Percentiles rank a stretch among this genome's conserved stretches.
These are phyloP conservation scores for Penicillium nordicum DNA, from an alignment of 2,329 filamentous ascomycete species.

Conservation along the genomic window DNA sequence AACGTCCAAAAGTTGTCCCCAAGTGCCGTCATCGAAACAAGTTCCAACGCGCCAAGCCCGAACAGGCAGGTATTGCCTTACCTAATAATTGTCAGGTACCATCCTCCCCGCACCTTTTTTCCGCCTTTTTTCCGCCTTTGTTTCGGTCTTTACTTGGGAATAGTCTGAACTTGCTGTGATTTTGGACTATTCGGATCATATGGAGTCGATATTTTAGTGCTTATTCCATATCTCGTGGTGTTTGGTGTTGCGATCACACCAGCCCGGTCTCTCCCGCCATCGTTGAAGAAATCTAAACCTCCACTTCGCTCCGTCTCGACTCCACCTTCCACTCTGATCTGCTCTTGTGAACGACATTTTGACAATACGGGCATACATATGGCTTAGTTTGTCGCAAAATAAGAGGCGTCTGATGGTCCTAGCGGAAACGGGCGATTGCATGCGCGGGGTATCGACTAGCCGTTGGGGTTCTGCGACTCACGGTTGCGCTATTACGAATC, in stretches of 20 bases:
- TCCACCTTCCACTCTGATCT: constrained; percentile 6
- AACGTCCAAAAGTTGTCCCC: background rate
- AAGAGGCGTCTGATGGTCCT: background rate
- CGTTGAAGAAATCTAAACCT: constrained; percentile 1
- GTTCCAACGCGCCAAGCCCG: constrained; percentile 4
- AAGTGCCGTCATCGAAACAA: constrained; percentile 11
- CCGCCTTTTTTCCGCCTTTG: background rate
- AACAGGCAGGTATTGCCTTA: constrained; percentile 10
- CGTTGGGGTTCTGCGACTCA: background rate
- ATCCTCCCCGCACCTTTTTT: constrained; percentile 6
- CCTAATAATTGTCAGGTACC: constrained; percentile 6
- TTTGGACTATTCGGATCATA: background rate
- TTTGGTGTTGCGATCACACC: constrained; percentile 1
- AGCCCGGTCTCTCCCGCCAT: constrained; percentile 1
- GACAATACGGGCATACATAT: background rate
- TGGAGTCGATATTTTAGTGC: background rate
- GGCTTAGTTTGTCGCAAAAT: background rate
- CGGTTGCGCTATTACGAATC: constrained; percentile 12
- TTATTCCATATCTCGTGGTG: background rate
- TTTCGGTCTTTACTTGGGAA: background rate
- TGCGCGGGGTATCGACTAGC: constrained; percentile 2
- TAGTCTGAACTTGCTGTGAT: background rate
- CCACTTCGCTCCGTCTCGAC: constrained; percentile 9
- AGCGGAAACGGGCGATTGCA: constrained; percentile 3
- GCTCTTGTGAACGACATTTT: background rate